A percentile compares a stretch with the other conserved stretches of the same genome.
phyloP scores from a whole-genome alignment of 179 eudicot species.

The Carnegiea gigantea region DNA sequence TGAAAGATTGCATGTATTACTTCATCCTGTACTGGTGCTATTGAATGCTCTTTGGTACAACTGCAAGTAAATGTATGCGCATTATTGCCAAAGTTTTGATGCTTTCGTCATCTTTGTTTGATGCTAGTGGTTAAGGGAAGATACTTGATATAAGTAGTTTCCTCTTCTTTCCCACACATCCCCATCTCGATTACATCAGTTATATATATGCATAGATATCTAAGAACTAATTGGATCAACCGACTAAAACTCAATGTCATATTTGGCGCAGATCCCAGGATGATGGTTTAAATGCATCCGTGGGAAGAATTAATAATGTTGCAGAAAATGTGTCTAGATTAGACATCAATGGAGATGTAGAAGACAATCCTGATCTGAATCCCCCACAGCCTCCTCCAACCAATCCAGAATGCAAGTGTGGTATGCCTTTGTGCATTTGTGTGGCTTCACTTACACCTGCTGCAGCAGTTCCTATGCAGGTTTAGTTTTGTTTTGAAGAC shows the following conservation, averaged over 20 bases:
- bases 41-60: background rate
- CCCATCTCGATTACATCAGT: no score
- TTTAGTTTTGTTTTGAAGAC: constrained; percentile 23
- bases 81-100: background rate
- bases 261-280: constrained; percentile 35
- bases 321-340: constrained; percentile 60
- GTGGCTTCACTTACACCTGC: constrained; percentile 56
- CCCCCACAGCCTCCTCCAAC: constrained; percentile 33
- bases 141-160: background rate
- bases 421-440: constrained; percentile 99
- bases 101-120: background rate
- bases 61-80: background rate
- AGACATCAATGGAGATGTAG: constrained; percentile 53
- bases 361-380: constrained; percentile 34
- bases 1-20: background rate
- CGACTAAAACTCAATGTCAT: background rate
- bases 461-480: constrained; percentile 49
- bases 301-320: constrained; percentile 42
- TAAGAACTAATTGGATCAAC: background rate
- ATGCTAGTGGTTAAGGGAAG: background rate
- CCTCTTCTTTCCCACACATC: background rate
- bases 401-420: constrained; percentile 82
- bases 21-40: background rate
- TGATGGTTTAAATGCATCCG: constrained; percentile 38
- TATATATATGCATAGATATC: background rate